Evolutionary conservation across 352 stramenopile species (phyloP).

Genomic region (Pythium brachiatum): DNA sequence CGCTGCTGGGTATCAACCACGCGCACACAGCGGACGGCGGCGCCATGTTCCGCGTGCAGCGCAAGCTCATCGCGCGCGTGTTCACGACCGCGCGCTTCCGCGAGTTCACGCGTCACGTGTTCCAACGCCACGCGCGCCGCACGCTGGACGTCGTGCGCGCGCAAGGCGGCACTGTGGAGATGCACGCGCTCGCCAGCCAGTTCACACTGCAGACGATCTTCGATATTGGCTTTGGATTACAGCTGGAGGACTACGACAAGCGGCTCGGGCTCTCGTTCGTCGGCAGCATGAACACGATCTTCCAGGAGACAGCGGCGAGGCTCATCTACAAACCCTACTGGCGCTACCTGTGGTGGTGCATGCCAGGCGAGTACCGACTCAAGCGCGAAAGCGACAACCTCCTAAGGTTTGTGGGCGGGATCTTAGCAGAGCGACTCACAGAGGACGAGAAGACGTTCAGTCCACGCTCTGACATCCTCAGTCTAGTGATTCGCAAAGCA

Average conservation of each 20-base stretch:
- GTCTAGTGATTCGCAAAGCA: constrained; percentile 49
- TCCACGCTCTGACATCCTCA: constrained; percentile 41
- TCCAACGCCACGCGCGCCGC: constrained; percentile 36
- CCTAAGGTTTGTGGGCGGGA: constrained; percentile 33
- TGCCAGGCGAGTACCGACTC: constrained; percentile 76
- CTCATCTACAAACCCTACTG: constrained; percentile 57
- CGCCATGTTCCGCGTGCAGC: constrained; percentile 60
- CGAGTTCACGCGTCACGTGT: constrained; percentile 40
- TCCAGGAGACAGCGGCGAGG: constrained; percentile 41
- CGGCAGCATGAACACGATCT: constrained; percentile 38
- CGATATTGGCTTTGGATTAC: constrained; percentile 48
- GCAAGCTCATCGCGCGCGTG: constrained; percentile 84
- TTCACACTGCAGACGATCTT: constrained; percentile 62
- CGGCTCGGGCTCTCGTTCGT: constrained; percentile 29
- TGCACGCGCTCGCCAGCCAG: constrained; percentile 42
- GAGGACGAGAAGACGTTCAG: constrained; percentile 32
- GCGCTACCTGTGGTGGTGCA: constrained; percentile 47
- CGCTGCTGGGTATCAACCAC: constrained; percentile 70
- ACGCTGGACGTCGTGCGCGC: constrained; percentile 16
- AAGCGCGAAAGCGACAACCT: constrained; percentile 73
- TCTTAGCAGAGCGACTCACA: constrained; percentile 36
- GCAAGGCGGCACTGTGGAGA: constrained; percentile 30
- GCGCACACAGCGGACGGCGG: constrained; percentile 43
- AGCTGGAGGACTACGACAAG: constrained; percentile 32
- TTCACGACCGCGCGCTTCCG: constrained; percentile 67